A percentile compares a stretch with the other conserved stretches of the same genome.
Evolutionary conservation across 192 early-diverging fungal genomes (phyloP).

Genomic region (Podila horticola): DNA sequence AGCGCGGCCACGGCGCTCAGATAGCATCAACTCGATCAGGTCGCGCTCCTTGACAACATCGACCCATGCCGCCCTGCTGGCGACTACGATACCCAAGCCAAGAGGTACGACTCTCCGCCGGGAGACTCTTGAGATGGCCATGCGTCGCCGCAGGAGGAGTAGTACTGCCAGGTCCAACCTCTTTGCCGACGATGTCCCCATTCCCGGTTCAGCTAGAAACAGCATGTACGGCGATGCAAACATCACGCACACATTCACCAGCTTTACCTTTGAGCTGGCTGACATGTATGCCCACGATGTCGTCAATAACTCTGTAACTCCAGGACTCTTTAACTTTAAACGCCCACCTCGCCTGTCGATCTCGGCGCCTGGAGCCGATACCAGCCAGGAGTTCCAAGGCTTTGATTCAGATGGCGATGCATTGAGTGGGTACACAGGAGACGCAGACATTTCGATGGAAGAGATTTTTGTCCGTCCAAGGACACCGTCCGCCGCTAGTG

Average conservation of each 20-base stretch:
- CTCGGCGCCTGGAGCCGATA: neutral
- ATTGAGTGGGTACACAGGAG: conserved; percentile 43
- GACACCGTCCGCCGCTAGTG: conserved; percentile 4
- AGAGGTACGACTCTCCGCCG: conserved; percentile 23
- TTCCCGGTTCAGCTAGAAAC: neutral
- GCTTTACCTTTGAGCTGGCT: conserved; percentile 41
- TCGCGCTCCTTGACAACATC: conserved; percentile 26
- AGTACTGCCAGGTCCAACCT: conserved; percentile 32
- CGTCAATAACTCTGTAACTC: conserved; percentile 36
- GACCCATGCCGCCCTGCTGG: conserved; percentile 34
- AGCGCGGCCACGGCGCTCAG: conserved; percentile 4
- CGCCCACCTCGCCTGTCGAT: neutral
- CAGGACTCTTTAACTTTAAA: conserved; percentile 48
- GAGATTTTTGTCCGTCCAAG: conserved; percentile 39
- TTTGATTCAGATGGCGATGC: conserved; percentile 52
- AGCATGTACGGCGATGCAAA: conserved; percentile 9
- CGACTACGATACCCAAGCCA: conserved; percentile 22
- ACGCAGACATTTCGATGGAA: conserved; percentile 50
- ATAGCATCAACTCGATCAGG: conserved; percentile 12
- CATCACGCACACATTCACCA: conserved; percentile 45
- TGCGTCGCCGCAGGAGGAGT: conserved; percentile 33
- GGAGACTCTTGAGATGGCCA: conserved; percentile 48
- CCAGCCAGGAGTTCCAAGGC: conserved; percentile 28
- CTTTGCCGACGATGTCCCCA: neutral
- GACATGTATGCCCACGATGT: conserved; percentile 47